These are phyloP conservation scores for Adansonia madagascariensis DNA, from an alignment of 441 rosid species.

Conservation along the genomic window DNA sequence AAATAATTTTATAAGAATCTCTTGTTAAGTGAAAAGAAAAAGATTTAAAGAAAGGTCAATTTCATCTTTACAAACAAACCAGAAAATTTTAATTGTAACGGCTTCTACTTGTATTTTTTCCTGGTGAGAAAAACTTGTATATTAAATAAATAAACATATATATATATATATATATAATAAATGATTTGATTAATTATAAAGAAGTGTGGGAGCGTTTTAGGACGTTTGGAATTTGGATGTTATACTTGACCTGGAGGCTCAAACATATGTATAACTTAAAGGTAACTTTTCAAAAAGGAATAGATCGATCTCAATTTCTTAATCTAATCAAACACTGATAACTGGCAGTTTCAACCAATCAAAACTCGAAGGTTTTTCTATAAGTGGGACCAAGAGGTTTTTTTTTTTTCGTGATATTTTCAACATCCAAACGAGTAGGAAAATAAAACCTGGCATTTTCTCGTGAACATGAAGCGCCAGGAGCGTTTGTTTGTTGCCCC, in stretches of 20 bases:
- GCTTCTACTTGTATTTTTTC: neutral
- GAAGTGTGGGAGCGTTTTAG: neutral
- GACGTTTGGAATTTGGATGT: neutral
- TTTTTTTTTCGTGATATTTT: neutral
- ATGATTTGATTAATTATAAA: neutral
- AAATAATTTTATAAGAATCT: neutral
- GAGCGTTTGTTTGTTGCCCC: conserved; percentile 1
- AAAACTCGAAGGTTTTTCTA: neutral
- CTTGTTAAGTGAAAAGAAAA: neutral
- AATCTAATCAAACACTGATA: neutral
- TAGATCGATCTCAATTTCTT: neutral
- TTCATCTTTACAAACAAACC: neutral
- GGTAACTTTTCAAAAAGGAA: neutral
- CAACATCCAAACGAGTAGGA: neutral
- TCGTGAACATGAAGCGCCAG: conserved; percentile 30
- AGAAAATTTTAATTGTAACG: neutral
- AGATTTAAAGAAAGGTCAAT: neutral
- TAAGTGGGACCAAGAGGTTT: neutral
- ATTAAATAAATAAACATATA: too few relatives aligned
- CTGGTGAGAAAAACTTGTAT: neutral
- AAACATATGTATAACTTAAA: too few relatives aligned
- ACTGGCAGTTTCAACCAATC: conserved; percentile 7
- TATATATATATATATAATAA: neutral
- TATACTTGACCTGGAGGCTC: neutral
- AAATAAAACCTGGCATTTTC: neutral